Evolutionary conservation across 331 rosid species (phyloP).

Genomic region (Malus hybrid): DNA sequence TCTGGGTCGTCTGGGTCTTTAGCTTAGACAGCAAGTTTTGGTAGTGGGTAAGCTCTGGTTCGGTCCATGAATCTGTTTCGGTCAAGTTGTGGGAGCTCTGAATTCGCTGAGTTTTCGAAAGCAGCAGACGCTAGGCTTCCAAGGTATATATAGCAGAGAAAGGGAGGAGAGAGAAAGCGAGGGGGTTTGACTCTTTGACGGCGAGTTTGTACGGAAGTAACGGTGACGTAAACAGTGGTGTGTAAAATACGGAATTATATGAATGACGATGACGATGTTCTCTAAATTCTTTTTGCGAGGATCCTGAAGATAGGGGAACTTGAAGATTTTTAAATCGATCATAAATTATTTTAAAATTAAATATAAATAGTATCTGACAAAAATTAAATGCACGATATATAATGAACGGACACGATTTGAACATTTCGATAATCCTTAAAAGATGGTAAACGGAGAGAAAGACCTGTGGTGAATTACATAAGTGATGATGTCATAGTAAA

Average conservation of each 20-base stretch:
- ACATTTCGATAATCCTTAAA: too few relatives aligned
- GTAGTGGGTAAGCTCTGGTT: neutral
- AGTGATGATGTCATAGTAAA: neutral
- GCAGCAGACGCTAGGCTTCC: neutral
- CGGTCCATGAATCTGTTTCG: neutral
- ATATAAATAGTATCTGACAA: too few relatives aligned
- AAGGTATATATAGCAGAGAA: neutral
- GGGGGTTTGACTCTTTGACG: conserved; percentile 6
- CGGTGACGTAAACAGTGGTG: conserved; percentile 16
- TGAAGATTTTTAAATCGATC: too few relatives aligned
- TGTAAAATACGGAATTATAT: too few relatives aligned
- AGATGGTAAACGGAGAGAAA: neutral
- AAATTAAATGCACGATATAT: too few relatives aligned
- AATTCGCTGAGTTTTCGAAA: neutral
- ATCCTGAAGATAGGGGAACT: too few relatives aligned
- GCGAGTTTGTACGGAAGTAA: conserved; percentile 10
- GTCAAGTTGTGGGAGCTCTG: neutral
- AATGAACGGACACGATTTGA: too few relatives aligned
- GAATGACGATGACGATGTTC: too few relatives aligned
- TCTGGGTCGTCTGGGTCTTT: neutral
- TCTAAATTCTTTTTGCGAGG: too few relatives aligned
- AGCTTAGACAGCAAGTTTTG: neutral
- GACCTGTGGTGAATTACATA: too few relatives aligned
- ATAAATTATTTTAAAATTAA: too few relatives aligned
- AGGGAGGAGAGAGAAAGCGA: neutral